Evolutionary conservation across 1,284 basidiomycete species (phyloP).

Genomic region (Cystobasidium pallidum): DNA sequence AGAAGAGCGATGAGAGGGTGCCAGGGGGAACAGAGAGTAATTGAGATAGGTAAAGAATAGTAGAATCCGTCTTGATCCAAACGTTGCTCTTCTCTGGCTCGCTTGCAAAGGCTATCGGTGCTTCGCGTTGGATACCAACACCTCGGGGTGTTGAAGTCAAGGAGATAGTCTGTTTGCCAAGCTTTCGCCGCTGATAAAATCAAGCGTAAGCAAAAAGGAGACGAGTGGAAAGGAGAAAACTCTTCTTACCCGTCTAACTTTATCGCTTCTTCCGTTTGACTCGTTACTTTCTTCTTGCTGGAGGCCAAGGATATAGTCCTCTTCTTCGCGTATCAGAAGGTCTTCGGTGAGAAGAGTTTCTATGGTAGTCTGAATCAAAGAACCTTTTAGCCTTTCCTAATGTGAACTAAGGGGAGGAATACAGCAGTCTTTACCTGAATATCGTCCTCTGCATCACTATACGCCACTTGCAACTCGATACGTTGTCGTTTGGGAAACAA

Average conservation of each 20-base stretch:
- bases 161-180: constrained; percentile 41
- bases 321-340: constrained; percentile 36
- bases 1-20: constrained; percentile 39
- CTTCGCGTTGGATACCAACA: neutral
- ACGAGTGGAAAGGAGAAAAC: no score
- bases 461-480: constrained; percentile 38
- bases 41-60: constrained; percentile 34
- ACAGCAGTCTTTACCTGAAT: no score
- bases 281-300: neutral
- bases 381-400: no score
- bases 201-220: neutral
- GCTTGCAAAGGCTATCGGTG: neutral
- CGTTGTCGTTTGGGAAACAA: constrained; percentile 41
- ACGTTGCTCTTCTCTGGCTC: constrained; percentile 33
- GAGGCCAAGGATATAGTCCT: constrained; percentile 9
- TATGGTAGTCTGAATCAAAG: constrained; percentile 33
- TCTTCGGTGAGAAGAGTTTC: constrained; percentile 41
- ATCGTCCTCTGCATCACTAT: constrained; percentile 30
- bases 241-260: constrained; percentile 1
- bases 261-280: constrained; percentile 1
- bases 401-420: no score
- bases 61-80: constrained; percentile 39
- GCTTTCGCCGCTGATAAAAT: constrained; percentile 17
- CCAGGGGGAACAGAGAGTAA: constrained; percentile 39
- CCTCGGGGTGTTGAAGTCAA: constrained; percentile 33